Percentiles rank a stretch among this genome's conserved stretches.
phyloP scores from a whole-genome alignment of 345 rosid genomes.

The Triadica sebifera region DNA sequence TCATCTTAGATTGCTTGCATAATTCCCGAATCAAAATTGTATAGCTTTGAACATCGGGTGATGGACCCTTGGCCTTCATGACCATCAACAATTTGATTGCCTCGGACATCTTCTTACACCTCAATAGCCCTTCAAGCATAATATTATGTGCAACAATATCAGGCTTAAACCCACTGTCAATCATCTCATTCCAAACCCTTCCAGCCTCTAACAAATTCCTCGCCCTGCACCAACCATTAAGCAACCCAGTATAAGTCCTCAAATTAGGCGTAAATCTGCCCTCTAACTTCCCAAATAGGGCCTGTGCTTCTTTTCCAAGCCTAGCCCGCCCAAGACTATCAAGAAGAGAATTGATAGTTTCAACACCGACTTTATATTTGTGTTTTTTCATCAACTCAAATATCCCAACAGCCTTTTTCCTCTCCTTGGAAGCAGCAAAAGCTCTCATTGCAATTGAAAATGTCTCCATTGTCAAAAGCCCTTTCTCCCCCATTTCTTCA shows the following conservation, averaged over 20 bases:
- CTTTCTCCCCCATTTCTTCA: constrained; percentile 78
- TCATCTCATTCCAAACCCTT: constrained; percentile 83
- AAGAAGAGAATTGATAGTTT: constrained; percentile 67
- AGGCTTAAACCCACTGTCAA: constrained; percentile 74
- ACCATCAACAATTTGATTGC: constrained; percentile 76
- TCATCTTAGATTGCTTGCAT: constrained; percentile 73
- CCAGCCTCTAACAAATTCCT: constrained; percentile 91
- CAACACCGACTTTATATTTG: constrained; percentile 60
- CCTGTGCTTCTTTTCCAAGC: constrained; percentile 84
- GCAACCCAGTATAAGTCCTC: constrained; percentile 69
- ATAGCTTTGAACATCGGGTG: constrained; percentile 65
- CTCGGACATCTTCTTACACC: constrained; percentile 63
- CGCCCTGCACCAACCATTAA: constrained; percentile 75
- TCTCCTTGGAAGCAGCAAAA: constrained; percentile 88
- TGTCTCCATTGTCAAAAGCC: constrained; percentile 63
- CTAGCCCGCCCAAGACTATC: constrained; percentile 78
- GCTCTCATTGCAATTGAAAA: constrained; percentile 69
- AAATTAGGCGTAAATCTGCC: constrained; percentile 70
- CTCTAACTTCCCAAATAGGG: constrained; percentile 65
- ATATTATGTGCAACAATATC: constrained; percentile 67
- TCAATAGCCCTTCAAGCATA: constrained; percentile 82
- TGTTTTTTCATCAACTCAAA: constrained; percentile 92
- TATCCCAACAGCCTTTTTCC: constrained; percentile 82
- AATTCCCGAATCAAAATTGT: constrained; percentile 65
- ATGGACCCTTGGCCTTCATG: constrained; percentile 85